Percentiles rank a stretch among this genome's conserved stretches.
Conservation (phyloP, 352 stramenopile genomes). For the Albugo laibachii region DNA sequence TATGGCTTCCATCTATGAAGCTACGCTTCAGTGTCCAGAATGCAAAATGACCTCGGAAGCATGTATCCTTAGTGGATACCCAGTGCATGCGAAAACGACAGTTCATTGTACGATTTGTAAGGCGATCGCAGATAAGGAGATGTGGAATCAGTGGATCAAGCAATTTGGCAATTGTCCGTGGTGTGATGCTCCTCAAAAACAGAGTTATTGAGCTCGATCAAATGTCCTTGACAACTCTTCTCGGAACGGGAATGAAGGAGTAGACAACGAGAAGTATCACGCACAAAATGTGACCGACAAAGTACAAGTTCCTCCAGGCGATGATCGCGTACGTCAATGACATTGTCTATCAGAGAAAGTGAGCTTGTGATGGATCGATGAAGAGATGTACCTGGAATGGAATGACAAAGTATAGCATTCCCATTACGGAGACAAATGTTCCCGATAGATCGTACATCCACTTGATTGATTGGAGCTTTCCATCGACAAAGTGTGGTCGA, state of each 20-base stretch:
- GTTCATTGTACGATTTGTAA: conserved; percentile 81
- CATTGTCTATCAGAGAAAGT: conserved; percentile 15
- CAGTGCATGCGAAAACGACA: conserved; percentile 67
- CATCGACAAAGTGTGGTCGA: conserved; percentile 40
- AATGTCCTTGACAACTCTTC: too few relatives aligned
- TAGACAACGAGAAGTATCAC: conserved; percentile 49
- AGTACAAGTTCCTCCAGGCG: conserved; percentile 47
- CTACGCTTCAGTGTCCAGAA: conserved; percentile 43
- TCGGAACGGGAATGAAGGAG: conserved; percentile 32
- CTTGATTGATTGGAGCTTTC: conserved; percentile 29
- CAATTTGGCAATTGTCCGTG: conserved; percentile 66
- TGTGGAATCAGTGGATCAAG: conserved; percentile 81
- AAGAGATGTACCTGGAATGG: conserved; percentile 2
- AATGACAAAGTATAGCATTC: conserved; percentile 23
- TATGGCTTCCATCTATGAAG: conserved; percentile 79
- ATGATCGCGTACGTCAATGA: conserved; percentile 43
- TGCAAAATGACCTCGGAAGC: conserved; percentile 58
- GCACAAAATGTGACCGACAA: conserved; percentile 38
- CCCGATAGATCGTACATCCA: conserved; percentile 20
- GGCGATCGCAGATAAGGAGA: conserved; percentile 66
- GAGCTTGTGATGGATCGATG: neutral
- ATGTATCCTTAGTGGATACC: conserved; percentile 85
- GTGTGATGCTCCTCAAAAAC: conserved; percentile 65
- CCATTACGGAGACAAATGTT: conserved; percentile 56
- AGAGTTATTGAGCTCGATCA: conserved; percentile 64